These are phyloP conservation scores for Physcomitrellopsis africana DNA, from an alignment of 225 moss, liverwort and hornwort genomes.

Conservation along the genomic window DNA sequence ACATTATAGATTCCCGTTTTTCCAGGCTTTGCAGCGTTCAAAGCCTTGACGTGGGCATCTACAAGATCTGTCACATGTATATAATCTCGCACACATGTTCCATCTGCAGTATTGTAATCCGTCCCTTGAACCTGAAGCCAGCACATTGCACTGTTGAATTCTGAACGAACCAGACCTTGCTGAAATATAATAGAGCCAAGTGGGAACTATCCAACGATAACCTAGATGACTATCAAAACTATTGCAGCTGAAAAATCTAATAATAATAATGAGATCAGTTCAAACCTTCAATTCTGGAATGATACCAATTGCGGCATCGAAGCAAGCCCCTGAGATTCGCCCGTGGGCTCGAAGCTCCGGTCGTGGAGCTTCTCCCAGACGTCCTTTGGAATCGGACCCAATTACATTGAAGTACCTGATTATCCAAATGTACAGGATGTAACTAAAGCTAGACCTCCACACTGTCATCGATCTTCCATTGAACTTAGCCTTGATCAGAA, in stretches of 20 bases:
- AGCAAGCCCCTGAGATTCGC: constrained; percentile 93
- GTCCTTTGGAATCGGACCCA: constrained; percentile 81
- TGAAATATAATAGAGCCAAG: not conserved
- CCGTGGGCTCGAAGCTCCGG: constrained; percentile 82
- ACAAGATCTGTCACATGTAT: constrained; percentile 93
- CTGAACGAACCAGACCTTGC: not conserved
- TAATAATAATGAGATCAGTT: not conserved
- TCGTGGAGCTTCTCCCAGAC: constrained; percentile 91
- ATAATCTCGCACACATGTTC: constrained; percentile 91
- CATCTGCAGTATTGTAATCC: constrained; percentile 76
- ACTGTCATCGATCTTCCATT: not conserved
- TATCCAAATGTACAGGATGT: not conserved
- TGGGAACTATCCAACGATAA: not conserved
- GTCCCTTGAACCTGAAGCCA: constrained; percentile 60
- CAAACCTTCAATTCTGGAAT: constrained; percentile 70
- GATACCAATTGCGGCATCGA: constrained; percentile 82
- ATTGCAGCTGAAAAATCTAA: not conserved
- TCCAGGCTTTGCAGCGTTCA: constrained; percentile 60
- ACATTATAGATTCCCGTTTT: constrained; percentile 82
- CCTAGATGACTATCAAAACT: not conserved
- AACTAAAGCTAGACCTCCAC: not conserved
- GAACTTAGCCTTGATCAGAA: not conserved
- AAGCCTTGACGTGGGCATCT: constrained; percentile 88
- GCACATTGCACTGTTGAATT: constrained; percentile 10
- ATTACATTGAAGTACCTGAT: constrained; percentile 96